Evolutionary conservation across 768 basidiomycete species (phyloP), one percentile per base, ranked within the genome.

Genomic region (Tylopilus vinaceipallidus): DNA sequence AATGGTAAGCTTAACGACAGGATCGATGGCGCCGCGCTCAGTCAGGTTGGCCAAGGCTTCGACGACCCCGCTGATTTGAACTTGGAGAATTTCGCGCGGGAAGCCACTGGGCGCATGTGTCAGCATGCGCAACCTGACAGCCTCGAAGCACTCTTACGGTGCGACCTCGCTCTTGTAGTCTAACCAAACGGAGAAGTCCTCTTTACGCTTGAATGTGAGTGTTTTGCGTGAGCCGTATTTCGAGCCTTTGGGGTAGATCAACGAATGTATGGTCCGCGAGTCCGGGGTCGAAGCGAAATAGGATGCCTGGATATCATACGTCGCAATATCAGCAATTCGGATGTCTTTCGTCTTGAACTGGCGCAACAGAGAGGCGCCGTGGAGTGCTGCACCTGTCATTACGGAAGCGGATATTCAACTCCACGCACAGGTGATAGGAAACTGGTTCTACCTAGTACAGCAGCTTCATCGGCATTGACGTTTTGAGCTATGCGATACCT

Each of bases 271-370:
- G 32, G 81, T 86, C 37, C 90, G 79, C 14, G 71, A 66, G 39
- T 72, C 67, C 2, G 80, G 62, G 5, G 75, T 62, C 39, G 87
- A 82, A 29, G 88, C 81, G 22, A 81, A 77, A 64, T 92, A 92
- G 13, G 86, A 83, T 7, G 84, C 81, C 66, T 91, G 86, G 48
- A 97, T 74, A 57, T 93, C 90, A 59, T 89, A 83, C 4, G 78
- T 71, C 14, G 71, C 68, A 50, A 89, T 76, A 65, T 98, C 97
- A 5, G 77, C 68, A 26, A 98, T 77, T 53, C 91, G 88, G 66
- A 98, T 88, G 58, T 88, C 84, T 73, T 98, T 99, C 42, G 97
- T 97, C 73, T 89, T 88, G 79, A 97, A 98, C 61, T 91, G 91
- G 34, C 87, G 77, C 57, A 88, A 92, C 23, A 95, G 78, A 20